Conservation (phyloP, 139 green algal species). For the Chloropicon primus region DNA sequence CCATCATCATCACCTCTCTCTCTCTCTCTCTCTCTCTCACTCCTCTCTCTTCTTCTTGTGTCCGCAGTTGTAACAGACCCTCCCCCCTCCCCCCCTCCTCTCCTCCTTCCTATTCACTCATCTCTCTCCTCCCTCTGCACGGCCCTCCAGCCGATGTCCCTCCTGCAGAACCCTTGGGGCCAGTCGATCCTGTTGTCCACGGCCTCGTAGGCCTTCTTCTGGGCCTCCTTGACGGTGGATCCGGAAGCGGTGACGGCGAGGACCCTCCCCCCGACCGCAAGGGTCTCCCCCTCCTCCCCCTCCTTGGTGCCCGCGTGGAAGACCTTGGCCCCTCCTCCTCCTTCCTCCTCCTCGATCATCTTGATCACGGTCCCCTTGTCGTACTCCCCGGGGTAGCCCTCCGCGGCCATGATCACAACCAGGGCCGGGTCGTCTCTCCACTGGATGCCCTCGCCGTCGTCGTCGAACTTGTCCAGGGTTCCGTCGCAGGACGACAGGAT, state of each 20-base stretch:
- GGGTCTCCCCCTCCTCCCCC: slow-evolving; percentile 32
- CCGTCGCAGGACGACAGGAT: slow-evolving; percentile 40
- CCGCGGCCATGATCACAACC: slow-evolving; percentile 77
- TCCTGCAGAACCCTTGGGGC: slow-evolving; percentile 65
- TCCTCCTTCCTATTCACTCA: no score
- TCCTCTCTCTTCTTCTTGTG: no score
- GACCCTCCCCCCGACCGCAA: slow-evolving; percentile 58
- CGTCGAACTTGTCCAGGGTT: neutral
- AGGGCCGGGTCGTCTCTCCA: slow-evolving; percentile 52
- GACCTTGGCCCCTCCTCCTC: slow-evolving; percentile 28
- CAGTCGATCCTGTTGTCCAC: slow-evolving; percentile 67
- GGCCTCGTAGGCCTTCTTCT: slow-evolving; percentile 62
- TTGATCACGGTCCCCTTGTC: slow-evolving; percentile 65
- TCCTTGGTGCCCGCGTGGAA: slow-evolving; percentile 71
- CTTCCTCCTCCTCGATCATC: slow-evolving; percentile 40
- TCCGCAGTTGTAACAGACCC: no score
- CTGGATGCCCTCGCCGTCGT: slow-evolving; percentile 27
- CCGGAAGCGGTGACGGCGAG: slow-evolving; percentile 66
- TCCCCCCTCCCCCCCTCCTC: no score
- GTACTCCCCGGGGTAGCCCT: slow-evolving; percentile 89
- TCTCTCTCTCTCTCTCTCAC: no score
- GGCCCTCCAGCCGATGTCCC: slow-evolving; percentile 77
- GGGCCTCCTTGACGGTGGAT: slow-evolving; percentile 42
- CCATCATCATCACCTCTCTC: no score
- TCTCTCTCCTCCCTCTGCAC: slow-evolving; percentile 17